Evolutionary conservation across 768 basidiomycete genomes (phyloP).

Genomic region (Kwoniella heveanensis): DNA sequence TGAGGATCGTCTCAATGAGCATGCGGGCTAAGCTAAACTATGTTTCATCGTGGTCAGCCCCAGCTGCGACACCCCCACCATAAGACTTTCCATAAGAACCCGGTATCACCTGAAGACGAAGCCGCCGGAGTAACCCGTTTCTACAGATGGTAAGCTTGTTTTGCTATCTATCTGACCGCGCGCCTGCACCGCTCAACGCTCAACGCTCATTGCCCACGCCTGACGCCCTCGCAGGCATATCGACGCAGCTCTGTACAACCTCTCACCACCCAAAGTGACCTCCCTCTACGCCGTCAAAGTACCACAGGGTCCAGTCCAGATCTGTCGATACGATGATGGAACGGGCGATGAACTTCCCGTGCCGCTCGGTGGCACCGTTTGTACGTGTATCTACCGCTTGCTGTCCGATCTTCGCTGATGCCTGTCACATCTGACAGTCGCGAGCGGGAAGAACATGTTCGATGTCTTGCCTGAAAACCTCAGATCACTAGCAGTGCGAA

Average conservation of each 20-base stretch:
- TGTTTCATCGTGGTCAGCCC: slow-evolving; percentile 54
- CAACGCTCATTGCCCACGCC: too few relatives aligned
- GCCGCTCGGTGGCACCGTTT: slow-evolving; percentile 83
- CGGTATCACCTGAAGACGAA: slow-evolving; percentile 72
- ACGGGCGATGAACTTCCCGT: slow-evolving; percentile 80
- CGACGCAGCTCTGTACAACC: slow-evolving; percentile 64
- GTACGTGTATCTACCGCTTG: slow-evolving; percentile 58
- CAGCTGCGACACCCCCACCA: slow-evolving; percentile 84
- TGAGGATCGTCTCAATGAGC: not conserved
- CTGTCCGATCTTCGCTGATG: not conserved
- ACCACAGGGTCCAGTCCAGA: slow-evolving; percentile 68
- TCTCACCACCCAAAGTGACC: slow-evolving; percentile 69
- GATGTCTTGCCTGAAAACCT: slow-evolving; percentile 69
- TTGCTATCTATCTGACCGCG: too few relatives aligned
- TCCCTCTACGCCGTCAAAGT: slow-evolving; percentile 78
- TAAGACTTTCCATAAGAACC: slow-evolving; percentile 81
- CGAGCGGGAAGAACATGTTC: slow-evolving; percentile 77
- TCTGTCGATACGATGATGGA: slow-evolving; percentile 78
- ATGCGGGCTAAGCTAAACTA: too few relatives aligned
- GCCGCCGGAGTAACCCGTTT: slow-evolving; percentile 77
- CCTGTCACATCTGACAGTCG: slow-evolving; percentile 53
- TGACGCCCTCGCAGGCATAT: slow-evolving; percentile 65
- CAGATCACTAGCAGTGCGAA: slow-evolving; percentile 78
- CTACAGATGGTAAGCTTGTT: slow-evolving; percentile 68
- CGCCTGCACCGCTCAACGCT: too few relatives aligned